Base-by-base conservation (phyloP, 805 yeast genomes). In the Nakazawaea ambrosiae region DNA sequence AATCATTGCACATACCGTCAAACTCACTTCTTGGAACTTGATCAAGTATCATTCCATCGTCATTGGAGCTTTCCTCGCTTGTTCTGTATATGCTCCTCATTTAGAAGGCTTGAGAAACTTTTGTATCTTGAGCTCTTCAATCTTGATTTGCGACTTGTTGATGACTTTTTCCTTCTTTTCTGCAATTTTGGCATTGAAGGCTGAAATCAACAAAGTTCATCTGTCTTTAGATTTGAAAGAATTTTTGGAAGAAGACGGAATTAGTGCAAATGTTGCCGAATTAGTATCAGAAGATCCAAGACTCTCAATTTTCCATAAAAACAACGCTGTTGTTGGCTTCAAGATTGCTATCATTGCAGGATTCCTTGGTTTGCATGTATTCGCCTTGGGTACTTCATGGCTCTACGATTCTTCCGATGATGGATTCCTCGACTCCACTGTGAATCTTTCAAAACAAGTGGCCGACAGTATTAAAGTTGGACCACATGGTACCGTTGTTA, bases 191-290 rank as follows among this genome's bases (percentile, higher is more conserved):
- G 78, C 95, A 2, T 70, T 90, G 57, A 90, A 90, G 61, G 78
- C 90, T 32, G 96, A 92, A 59, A 86, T 90, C 57, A 78, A 77
- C 55, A 69, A 84, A 43, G 92, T 92, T 39, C 86, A 89, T 59
- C 77, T 86, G 46, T 82, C 87, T 33, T 78, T 85, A 42, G 75
- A 77, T 39, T 73, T 88, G 54, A 79, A 81, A 54, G 78, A 75
- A 45, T 87, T 85, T 20, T 67, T 90, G 45, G 92, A 89, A 63
- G 98, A 90, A 56, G 98, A 90, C 53, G 97, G 98, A 19, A 74
- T 90, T 24, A 71, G 83, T 31, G 75, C 77, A 27, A 57, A 65
- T 33, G 82, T 83, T 24, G 96, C 96, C 9, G 78, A 75, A 45
- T 70, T 77, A 27, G 89, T 88, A 25, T 77, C 79, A 14, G 60